Evolutionary conservation across 2,329 filamentous ascomycete species (phyloP).

Genomic region (Parafenestella ontariensis): DNA sequence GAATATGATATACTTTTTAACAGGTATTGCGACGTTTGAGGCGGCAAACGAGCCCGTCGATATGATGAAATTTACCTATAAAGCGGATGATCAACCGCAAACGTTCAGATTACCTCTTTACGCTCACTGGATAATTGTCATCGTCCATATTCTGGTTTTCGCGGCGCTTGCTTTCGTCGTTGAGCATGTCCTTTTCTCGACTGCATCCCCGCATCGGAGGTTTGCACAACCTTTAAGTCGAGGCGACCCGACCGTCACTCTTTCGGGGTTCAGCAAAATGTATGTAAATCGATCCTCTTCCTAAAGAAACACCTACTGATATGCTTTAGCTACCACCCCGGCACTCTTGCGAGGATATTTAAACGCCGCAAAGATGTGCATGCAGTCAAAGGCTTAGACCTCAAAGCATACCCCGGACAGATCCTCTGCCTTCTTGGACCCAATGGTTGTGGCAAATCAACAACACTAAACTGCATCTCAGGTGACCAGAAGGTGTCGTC

Average conservation of each 20-base stretch:
- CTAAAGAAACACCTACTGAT: not conserved
- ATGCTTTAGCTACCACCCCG: constrained; percentile 16
- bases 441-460: constrained; percentile 36
- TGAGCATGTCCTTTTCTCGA: constrained; percentile 29
- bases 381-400: constrained; percentile 28
- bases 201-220: constrained; percentile 40
- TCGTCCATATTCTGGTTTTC: constrained; percentile 30
- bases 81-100: not conserved
- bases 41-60: constrained; percentile 12
- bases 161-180: constrained; percentile 27
- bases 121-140: constrained; percentile 28
- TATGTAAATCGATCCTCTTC: constrained; percentile 2
- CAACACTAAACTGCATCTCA: constrained; percentile 34
- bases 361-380: constrained; percentile 25
- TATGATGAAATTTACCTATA: constrained; percentile 14
- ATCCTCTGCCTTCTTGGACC: constrained; percentile 37
- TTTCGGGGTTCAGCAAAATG: constrained; percentile 30
- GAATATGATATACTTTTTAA: constrained; percentile 37
- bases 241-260: constrained; percentile 50
- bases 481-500: constrained; percentile 31
- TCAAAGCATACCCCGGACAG: constrained; percentile 30
- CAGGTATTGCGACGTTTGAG: constrained; percentile 29
- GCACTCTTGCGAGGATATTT: constrained; percentile 24
- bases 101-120: constrained; percentile 26
- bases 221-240: constrained; percentile 23